Evolutionary conservation across 192 early-diverging fungal species (phyloP), one percentile per base, ranked within the genome.

Genomic region (Gryganskiella cystojenkinii): DNA sequence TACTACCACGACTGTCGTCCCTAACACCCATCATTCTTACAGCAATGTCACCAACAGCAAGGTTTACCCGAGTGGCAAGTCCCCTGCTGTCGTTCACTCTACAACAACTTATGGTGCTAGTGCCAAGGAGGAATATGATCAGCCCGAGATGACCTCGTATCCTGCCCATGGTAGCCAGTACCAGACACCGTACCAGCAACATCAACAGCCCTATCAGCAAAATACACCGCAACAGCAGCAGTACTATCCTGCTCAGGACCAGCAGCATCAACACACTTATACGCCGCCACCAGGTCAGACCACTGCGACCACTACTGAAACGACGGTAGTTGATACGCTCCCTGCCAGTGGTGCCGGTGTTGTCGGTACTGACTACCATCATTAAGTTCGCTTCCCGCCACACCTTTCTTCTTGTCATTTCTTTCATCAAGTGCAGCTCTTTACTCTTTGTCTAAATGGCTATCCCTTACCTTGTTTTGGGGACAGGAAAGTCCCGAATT

Each of bases 61-160:
- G 13, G 4, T n/a, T 15, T 15, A 28, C 25, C 9, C 58, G 9
- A 10, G 42, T 24, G 10, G 22, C 47, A 27, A 50, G 28, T 31
- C 42, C 10, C 7, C 24, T 13, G 11, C 42, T 3, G 34, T 14
- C 55, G 34, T 49, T 10, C 30, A 44, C 10, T 28, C 34, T 33
- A 17, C 28, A 34, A 34, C 62, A n/a, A n/a, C n/a, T n/a, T n/a
- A n/a, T n/a, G n/a, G 37, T 9, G 37, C 13, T 30, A 28, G 19
- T 7, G 28, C 51, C 28, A 59, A 61, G 27, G 2, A 50, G 17
- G 43, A 56, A 28, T 25, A 61, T 35, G 28, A 34, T 15, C 31
- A 63, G 14, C 61, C 61, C 47, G 49, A 64, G 31, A 64, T 64
- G 61, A 64, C 61, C 15, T 33, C n/a, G 17, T 56, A 43, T 6